Conservation (phyloP, 306 rosid species). For the Dryas drummondii region DNA sequence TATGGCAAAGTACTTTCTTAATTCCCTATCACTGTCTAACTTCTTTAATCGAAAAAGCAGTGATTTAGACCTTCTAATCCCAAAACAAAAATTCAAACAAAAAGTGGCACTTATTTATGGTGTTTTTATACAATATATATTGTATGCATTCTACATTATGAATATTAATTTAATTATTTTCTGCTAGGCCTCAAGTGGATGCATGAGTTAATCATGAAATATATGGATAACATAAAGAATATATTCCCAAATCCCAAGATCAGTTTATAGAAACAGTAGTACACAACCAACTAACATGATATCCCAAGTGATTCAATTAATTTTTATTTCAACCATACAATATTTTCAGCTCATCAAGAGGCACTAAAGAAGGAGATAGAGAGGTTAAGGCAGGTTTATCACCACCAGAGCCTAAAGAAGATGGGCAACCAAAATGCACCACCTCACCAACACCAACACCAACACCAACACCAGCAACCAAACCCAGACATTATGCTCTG, state of each 20-base stretch:
- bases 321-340: neutral
- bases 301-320: neutral
- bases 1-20: neutral
- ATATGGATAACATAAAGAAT: neutral
- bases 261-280: neutral
- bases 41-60: neutral
- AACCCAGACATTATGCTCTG: constrained; percentile 27
- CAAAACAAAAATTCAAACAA: neutral
- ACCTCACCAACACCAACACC: constrained; percentile 30
- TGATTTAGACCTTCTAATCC: constrained; percentile 7
- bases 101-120: neutral
- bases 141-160: too few relatives aligned
- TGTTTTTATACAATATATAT: neutral
- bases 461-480: constrained; percentile 6
- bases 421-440: constrained; percentile 43
- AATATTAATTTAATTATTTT: too few relatives aligned
- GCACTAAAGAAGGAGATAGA: constrained; percentile 90
- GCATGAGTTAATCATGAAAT: neutral
- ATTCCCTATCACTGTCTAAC: neutral
- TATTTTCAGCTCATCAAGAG: constrained; percentile 78
- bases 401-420: constrained; percentile 70
- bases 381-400: constrained; percentile 81
- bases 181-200: too few relatives aligned
- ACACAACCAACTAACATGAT: neutral
- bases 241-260: neutral